A percentile compares a stretch with the other conserved stretches of the same genome.
phyloP scores from a whole-genome alignment of 169 alveolate genomes.

The Toxoplasma gondii region DNA sequence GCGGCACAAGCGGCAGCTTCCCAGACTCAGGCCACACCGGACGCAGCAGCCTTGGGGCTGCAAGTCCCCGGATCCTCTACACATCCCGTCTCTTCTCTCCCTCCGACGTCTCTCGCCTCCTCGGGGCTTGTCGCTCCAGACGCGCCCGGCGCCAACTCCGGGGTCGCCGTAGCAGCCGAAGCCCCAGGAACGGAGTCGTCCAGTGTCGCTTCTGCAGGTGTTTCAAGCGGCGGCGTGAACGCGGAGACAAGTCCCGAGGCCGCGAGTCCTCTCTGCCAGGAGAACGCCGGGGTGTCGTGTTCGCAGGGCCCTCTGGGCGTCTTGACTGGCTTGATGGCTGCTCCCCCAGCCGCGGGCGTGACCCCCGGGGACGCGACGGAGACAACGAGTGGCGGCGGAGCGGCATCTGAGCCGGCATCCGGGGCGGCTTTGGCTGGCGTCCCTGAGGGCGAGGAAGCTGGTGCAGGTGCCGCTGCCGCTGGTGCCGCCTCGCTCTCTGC shows the following conservation, averaged over 20 bases:
- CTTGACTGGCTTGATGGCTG: neutral
- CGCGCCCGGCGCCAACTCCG: neutral
- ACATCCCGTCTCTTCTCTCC: neutral
- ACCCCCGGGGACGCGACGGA: neutral
- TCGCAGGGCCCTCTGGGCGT: neutral
- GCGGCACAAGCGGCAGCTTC: conserved; percentile 12
- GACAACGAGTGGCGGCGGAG: neutral
- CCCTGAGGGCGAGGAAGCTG: neutral
- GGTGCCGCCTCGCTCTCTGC: neutral
- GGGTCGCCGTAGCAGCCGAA: neutral
- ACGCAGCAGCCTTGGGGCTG: neutral
- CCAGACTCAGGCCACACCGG: neutral
- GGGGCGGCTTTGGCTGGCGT: neutral
- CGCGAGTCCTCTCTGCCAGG: neutral
- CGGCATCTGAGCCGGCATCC: neutral
- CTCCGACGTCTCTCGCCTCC: neutral
- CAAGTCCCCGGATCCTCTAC: neutral
- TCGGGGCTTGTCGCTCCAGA: neutral
- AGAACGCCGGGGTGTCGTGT: neutral
- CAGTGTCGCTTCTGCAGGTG: neutral
- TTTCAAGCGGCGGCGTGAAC: neutral
- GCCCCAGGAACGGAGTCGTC: neutral
- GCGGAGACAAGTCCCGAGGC: neutral
- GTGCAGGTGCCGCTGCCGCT: neutral
- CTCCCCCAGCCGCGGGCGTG: neutral